Evolutionary conservation across 2,329 filamentous ascomycete species (phyloP), one percentile per base, ranked within the genome.

Genomic region (Saccharata proteae): DNA sequence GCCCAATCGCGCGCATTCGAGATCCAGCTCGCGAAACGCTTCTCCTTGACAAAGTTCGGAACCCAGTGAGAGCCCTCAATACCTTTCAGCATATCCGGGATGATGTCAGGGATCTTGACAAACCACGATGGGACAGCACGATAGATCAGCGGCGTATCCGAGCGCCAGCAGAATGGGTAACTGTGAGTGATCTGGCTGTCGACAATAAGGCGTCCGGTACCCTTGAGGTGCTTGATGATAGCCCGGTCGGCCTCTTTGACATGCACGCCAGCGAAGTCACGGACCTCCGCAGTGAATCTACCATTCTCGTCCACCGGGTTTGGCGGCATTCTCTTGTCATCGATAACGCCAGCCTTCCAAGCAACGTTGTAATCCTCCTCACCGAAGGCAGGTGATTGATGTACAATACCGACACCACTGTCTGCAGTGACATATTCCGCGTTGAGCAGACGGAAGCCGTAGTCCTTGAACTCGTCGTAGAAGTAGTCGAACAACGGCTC

Each of bases 61-160:
- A 93, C 84, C 88, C 88, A 96, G 51, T 92, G 81, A 6, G 85
- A 90, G 10, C 72, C 71, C 48, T 93, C 79, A 37, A 94, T 86
- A 43, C 88, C 90, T 45, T 82, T 67, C n/a, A 94, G 65, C 78
- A 96, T 88, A 41, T 86, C 64, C 2, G 85, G 84, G 30, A 93
- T 74, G 44, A 85, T 80, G 37, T 80, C 72, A 12, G 78, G 73
- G 27, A 94, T 83, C 54, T 82, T 83, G 47, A 96, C 80, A 53
- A 94, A 94, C 88, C 88, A 96, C 1, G 85, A 84, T 6, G 86
- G 82, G 12, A 94, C 84, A 16, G 88, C 84, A 41, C 81, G 75
- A 59, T 93, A 90, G 45, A 96, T 93, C 39, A 96, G 68, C 17
- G 85, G 88, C 0, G 83, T 94, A 51, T 94, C 88, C n/a, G 85